phyloP scores from a whole-genome alignment of 306 rosid genomes.

The Quercus dentata region DNA sequence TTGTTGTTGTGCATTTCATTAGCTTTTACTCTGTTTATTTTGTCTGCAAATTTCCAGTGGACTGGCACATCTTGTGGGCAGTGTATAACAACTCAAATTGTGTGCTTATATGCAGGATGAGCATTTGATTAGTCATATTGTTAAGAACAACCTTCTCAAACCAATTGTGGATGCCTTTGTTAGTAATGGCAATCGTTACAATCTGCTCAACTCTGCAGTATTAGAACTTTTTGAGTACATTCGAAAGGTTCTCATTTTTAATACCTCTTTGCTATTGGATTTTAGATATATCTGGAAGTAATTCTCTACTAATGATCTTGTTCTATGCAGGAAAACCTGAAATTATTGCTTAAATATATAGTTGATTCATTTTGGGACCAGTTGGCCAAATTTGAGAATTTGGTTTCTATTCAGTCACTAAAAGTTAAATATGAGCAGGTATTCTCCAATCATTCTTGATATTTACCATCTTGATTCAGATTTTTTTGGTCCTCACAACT shows the following conservation, averaged over 20 bases:
- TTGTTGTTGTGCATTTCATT: not conserved
- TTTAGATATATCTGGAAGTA: conserved; percentile 9
- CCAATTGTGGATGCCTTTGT: conserved; percentile 78
- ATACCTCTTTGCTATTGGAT: conserved; percentile 11
- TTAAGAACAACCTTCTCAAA: conserved; percentile 74
- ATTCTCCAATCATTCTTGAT: conserved; percentile 7
- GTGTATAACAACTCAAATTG: not conserved
- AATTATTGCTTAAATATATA: conserved; percentile 54
- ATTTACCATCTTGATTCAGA: not conserved
- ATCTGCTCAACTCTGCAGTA: conserved; percentile 88
- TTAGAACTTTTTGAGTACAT: conserved; percentile 88
- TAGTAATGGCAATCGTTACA: conserved; percentile 89
- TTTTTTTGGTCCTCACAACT: conserved; percentile 17
- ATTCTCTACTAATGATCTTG: conserved; percentile 13
- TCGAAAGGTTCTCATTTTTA: conserved; percentile 55
- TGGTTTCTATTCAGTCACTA: conserved; percentile 56
- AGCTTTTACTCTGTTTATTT: not conserved
- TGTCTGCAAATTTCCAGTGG: conserved; percentile 14
- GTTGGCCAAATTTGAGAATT: conserved; percentile 69
- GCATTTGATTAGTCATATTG: conserved; percentile 70
- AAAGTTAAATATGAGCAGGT: conserved; percentile 97
- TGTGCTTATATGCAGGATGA: conserved; percentile 77
- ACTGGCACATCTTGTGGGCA: not conserved
- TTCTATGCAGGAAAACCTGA: conserved; percentile 71
- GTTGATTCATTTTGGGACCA: conserved; percentile 85